These are phyloP conservation scores for Elsinoe perseae DNA, from an alignment of 2,329 filamentous ascomycete genomes.

Conservation along the genomic window DNA sequence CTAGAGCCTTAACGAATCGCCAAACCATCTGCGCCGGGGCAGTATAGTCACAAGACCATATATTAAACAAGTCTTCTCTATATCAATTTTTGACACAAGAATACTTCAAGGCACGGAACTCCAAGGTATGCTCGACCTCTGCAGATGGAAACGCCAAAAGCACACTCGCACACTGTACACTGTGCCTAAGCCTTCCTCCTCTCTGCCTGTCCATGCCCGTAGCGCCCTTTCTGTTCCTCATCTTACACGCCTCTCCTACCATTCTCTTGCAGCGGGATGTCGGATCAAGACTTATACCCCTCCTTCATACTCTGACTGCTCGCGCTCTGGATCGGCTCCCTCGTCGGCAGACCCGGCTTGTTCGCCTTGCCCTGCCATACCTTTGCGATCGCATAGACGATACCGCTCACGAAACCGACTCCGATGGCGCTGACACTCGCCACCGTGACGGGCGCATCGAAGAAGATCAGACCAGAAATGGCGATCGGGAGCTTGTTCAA, in stretches of 20 bases:
- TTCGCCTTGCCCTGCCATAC: constrained; percentile 64
- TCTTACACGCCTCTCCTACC: not conserved
- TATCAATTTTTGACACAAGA: constrained; percentile 5
- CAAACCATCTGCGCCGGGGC: too few relatives aligned
- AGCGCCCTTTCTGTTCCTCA: not conserved
- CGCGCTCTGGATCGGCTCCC: constrained; percentile 50
- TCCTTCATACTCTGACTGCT: constrained; percentile 88
- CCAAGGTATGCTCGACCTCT: not conserved
- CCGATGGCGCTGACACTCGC: constrained; percentile 86
- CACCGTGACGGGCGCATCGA: constrained; percentile 85
- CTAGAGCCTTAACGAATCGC: too few relatives aligned
- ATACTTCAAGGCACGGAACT: not conserved
- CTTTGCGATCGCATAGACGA: constrained; percentile 85
- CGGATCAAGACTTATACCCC: constrained; percentile 58
- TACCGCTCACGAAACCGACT: constrained; percentile 82
- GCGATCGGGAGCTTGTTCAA: constrained; percentile 98
- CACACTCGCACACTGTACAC: not conserved
- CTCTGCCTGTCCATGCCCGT: not conserved
- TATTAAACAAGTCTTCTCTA: constrained; percentile 13
- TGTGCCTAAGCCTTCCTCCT: not conserved
- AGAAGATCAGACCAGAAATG: constrained; percentile 86
- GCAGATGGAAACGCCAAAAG: not conserved
- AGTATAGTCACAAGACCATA: constrained; percentile 1
- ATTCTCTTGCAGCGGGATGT: not conserved
- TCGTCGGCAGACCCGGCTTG: constrained; percentile 56